Conservation (phyloP, 805 yeast species). For the Metschnikowia chrysomelidarum region DNA sequence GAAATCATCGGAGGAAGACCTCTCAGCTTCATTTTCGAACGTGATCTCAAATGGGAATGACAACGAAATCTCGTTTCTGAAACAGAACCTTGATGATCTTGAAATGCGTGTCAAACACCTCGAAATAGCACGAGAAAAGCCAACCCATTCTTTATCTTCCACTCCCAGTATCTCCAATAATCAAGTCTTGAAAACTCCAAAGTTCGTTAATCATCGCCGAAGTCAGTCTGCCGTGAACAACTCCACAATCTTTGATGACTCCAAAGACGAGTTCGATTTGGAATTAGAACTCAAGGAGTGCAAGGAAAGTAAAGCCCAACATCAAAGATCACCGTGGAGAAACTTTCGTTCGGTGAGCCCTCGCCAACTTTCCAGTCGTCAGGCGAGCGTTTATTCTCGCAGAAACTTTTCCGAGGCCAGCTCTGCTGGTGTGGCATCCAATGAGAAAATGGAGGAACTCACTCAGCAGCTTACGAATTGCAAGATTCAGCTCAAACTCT, state of each 20-base stretch:
- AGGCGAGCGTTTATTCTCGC: conserved; percentile 7
- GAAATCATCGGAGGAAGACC: too few relatives aligned
- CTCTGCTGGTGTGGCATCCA: conserved; percentile 9
- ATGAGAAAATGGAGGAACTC: conserved; percentile 17
- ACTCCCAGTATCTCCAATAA: too few relatives aligned
- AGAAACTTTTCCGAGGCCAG: conserved; percentile 10
- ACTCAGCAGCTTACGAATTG: conserved; percentile 31
- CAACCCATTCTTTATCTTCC: too few relatives aligned
- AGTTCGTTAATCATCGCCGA: too few relatives aligned
- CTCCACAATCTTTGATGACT: conserved; percentile 17
- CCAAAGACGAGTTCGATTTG: conserved; percentile 18
- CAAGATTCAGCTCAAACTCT: conserved; percentile 37
- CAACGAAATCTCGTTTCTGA: too few relatives aligned
- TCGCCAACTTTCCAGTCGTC: conserved; percentile 11
- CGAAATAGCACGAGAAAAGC: too few relatives aligned
- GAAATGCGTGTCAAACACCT: too few relatives aligned
- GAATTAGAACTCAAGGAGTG: conserved; percentile 20
- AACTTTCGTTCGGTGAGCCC: conserved; percentile 13
- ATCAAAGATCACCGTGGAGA: conserved; percentile 12
- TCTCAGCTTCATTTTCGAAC: too few relatives aligned
- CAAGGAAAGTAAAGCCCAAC: conserved; percentile 5
- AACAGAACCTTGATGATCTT: too few relatives aligned
- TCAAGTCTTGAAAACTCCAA: too few relatives aligned
- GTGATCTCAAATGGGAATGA: too few relatives aligned
- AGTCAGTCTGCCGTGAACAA: too few relatives aligned